Base-by-base conservation (phyloP, 2,329 filamentous ascomycete genomes). In the Cytospora paraplurivora region DNA sequence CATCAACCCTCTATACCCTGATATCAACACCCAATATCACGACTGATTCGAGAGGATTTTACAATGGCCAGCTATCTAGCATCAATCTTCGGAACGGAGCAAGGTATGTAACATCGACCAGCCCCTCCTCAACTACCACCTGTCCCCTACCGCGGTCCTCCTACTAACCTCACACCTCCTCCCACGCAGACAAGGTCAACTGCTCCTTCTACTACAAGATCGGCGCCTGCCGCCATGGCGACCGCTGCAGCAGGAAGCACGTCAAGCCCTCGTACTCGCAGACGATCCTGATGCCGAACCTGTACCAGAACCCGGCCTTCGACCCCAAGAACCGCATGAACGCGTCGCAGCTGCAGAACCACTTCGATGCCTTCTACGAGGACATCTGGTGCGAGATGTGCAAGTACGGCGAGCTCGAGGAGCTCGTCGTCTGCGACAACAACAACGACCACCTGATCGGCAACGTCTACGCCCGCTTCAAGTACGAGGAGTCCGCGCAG, bases 131-230 rank as follows among this genome's bases (percentile, higher is more conserved):
- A 10, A 44, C n/a, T 41, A 21, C 44, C 27, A 37, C 12, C 35
- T 38, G 21, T 17, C 19, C 21, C 62, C 59, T 35, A n/a, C 27
- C 19, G 41, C 15, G 19, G 41, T 56, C 41, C 32, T 38, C 61
- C 34, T 27, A 69, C 67, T 68, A 62, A 69, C 64, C 41, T 55
- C 35, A 4, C 17, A 17, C 49, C 52, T 50, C 50, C 34, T 27
- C 41, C 56, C 38, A 50, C 59, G 21, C 44, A 47, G 44, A 47
- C 44, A 47, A 72, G 71, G 93, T 97, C 82, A 97, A 98, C 86
- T 97, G 95, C 86, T 95, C 91, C 63, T 99, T 99, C 87, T 99
- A 99, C 88, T 93, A 97, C 90, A 99, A 99, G 83, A 99, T 99
- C 78, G 95, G 95, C 76, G 95, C 95, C 61, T 99, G 95, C 83